A percentile compares a stretch with the other conserved stretches of the same genome.
Evolutionary conservation across 176 grass and related monocot genomes (phyloP).

Genomic region (Musa beccarii): DNA sequence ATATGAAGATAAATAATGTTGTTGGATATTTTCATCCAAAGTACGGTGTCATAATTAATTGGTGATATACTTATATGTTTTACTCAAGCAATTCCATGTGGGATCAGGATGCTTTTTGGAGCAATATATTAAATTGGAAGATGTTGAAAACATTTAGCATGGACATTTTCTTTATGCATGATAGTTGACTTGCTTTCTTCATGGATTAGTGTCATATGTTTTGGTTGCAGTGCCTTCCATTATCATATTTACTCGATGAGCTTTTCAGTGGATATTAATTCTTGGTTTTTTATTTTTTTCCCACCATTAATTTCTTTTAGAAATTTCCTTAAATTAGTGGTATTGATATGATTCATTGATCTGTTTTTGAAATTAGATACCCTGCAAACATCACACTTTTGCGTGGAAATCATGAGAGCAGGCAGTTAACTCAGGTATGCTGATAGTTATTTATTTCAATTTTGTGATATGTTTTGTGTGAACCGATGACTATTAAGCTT

Average conservation of each 20-base stretch:
- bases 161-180: too few species aligned
- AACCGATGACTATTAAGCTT: not conserved
- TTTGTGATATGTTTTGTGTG: not conserved
- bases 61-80: too few species aligned
- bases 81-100: too few species aligned
- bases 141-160: too few species aligned
- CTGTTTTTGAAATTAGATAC: constrained; percentile 43
- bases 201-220: too few species aligned
- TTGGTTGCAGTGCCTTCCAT: too few species aligned
- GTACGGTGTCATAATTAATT: too few species aligned
- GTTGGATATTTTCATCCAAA: too few species aligned
- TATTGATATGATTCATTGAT: constrained; percentile 13
- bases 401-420: constrained; percentile 97
- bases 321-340: not conserved
- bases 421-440: constrained; percentile 90
- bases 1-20: too few species aligned
- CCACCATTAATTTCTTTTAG: not conserved
- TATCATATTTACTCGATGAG: not conserved
- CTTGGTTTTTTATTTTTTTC: not conserved
- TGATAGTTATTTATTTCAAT: not conserved
- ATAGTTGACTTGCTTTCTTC: too few species aligned
- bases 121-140: too few species aligned
- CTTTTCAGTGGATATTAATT: not conserved
- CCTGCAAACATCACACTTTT: constrained; percentile 98
- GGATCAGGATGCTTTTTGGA: too few species aligned